These are phyloP conservation scores for Leptosphaerulina australis DNA, from an alignment of 2,329 filamentous ascomycete species.

Conservation along the genomic window DNA sequence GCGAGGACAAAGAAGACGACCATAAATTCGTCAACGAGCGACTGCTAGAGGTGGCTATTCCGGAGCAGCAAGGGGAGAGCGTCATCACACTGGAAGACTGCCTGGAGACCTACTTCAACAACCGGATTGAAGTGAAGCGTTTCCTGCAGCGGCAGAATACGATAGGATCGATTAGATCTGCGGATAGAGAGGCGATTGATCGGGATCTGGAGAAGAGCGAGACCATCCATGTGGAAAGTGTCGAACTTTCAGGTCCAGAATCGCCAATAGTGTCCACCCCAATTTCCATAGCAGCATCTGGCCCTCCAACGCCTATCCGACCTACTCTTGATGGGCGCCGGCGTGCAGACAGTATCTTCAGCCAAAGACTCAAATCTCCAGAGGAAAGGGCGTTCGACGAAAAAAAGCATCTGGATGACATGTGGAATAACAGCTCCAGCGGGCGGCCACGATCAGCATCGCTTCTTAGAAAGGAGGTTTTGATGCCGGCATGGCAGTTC, in stretches of 20 bases:
- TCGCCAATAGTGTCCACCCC: slow-evolving; percentile 46
- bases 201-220: slow-evolving; percentile 45
- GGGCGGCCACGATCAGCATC: slow-evolving; percentile 47
- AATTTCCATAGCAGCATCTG: slow-evolving; percentile 32
- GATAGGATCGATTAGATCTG: slow-evolving; percentile 54
- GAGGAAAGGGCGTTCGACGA: slow-evolving; percentile 60
- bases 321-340: slow-evolving; percentile 44
- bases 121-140: slow-evolving; percentile 84
- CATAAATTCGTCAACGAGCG: slow-evolving; percentile 95
- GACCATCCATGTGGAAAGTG: slow-evolving; percentile 52
- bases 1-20: slow-evolving; percentile 80
- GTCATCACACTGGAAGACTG: slow-evolving; percentile 86
- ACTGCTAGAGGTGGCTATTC: slow-evolving; percentile 88
- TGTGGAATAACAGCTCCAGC: slow-evolving; percentile 41
- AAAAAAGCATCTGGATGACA: slow-evolving; percentile 54
- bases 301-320: slow-evolving; percentile 34
- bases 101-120: slow-evolving; percentile 93
- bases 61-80: slow-evolving; percentile 69
- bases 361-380: slow-evolving; percentile 50
- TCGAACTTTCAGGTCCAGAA: slow-evolving; percentile 47
- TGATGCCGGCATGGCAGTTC: slow-evolving; percentile 97
- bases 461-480: slow-evolving; percentile 73
- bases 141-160: slow-evolving; percentile 70
- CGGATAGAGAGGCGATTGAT: slow-evolving; percentile 34
- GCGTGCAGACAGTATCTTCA: slow-evolving; percentile 58